Percentiles rank a stretch among this genome's conserved stretches.
Conservation (phyloP, 371 early-diverging fungal species). For the Apophysomyces ossiformis region DNA sequence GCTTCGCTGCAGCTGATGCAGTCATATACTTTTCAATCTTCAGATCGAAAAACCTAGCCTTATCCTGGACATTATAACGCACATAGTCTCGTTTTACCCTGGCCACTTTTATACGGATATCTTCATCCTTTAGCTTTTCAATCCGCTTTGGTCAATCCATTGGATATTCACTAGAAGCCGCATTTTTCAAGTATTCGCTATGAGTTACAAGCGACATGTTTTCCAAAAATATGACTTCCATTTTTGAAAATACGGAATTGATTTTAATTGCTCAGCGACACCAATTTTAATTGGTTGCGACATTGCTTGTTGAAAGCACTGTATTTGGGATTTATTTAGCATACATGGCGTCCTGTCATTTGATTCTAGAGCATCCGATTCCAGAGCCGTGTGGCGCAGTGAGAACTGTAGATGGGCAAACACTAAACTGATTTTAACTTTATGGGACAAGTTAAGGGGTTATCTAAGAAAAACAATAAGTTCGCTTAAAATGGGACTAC, state of each 20-base stretch:
- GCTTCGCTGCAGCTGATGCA: constrained; percentile 18
- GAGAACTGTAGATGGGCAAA: not conserved
- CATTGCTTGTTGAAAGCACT: too few relatives aligned
- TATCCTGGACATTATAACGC: constrained; percentile 22
- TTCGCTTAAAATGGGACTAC: too few relatives aligned
- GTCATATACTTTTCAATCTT: constrained; percentile 16
- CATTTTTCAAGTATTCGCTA: constrained; percentile 14
- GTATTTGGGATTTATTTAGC: not conserved
- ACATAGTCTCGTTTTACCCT: constrained; percentile 12
- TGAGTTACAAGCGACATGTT: too few relatives aligned
- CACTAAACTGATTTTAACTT: too few relatives aligned
- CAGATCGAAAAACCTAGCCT: constrained; percentile 21
- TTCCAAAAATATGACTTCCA: too few relatives aligned
- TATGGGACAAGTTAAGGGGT: too few relatives aligned
- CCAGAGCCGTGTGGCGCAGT: constrained; percentile 8
- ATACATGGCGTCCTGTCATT: constrained; percentile 2
- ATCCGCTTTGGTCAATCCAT: not conserved
- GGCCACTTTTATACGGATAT: constrained; percentile 9
- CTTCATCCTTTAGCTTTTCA: constrained; percentile 15
- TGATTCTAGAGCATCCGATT: not conserved
- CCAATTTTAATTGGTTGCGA: too few relatives aligned
- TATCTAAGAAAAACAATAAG: too few relatives aligned
- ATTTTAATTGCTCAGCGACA: too few relatives aligned
- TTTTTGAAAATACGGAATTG: too few relatives aligned
- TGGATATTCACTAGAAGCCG: constrained; percentile 2